These are phyloP conservation scores for Aquilaria malaccensis DNA, from an alignment of 345 rosid species.

Conservation along the genomic window DNA sequence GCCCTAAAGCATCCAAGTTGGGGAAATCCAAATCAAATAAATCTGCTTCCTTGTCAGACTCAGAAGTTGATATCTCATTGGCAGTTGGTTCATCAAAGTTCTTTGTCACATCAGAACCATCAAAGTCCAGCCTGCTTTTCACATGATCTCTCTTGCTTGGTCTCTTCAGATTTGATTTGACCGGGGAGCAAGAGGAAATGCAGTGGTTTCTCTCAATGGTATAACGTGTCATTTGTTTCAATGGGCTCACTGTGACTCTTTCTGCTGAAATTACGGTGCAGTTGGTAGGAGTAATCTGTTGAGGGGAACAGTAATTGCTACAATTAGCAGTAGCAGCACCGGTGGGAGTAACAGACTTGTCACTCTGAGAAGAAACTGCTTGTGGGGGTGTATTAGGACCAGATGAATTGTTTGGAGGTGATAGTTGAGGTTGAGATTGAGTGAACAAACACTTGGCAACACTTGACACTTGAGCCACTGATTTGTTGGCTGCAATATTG, in stretches of 20 bases:
- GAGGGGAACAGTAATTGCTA: slow-evolving; percentile 33
- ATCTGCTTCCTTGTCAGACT: slow-evolving; percentile 54
- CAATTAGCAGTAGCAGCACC: slow-evolving; percentile 26
- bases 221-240: slow-evolving; percentile 47
- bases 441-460: slow-evolving; percentile 72
- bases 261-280: slow-evolving; percentile 65
- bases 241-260: slow-evolving; percentile 63
- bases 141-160: slow-evolving; percentile 54
- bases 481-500: slow-evolving; percentile 12
- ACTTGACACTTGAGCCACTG: slow-evolving; percentile 28
- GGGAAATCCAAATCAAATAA: slow-evolving; percentile 60
- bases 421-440: slow-evolving; percentile 31
- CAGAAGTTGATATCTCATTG: slow-evolving; percentile 40
- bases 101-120: slow-evolving; percentile 42
- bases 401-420: slow-evolving; percentile 39
- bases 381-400: slow-evolving; percentile 63
- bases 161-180: slow-evolving; percentile 44
- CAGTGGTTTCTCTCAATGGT: slow-evolving; percentile 66
- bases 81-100: slow-evolving; percentile 25
- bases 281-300: slow-evolving; percentile 46
- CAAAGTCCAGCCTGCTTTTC: slow-evolving; percentile 86
- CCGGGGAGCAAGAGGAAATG: slow-evolving; percentile 67
- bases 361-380: slow-evolving; percentile 27
- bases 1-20: slow-evolving; percentile 53
- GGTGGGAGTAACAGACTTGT: slow-evolving; percentile 27